Percentiles rank a stretch among this genome's conserved stretches.
Conservation (phyloP, 2,329 filamentous ascomycete genomes). For the Colletotrichum filicis region DNA sequence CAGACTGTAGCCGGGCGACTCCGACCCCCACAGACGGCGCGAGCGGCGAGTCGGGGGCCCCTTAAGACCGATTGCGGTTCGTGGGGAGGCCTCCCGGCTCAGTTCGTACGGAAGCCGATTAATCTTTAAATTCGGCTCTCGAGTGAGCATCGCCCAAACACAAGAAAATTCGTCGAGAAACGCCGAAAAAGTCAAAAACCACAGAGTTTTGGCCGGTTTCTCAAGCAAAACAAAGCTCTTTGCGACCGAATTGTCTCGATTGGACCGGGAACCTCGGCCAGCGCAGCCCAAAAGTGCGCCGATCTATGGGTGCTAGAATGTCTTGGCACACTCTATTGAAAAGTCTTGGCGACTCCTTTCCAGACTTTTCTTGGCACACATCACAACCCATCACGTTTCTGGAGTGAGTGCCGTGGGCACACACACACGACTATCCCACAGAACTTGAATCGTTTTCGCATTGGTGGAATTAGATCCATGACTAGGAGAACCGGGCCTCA, state of each 20-base stretch:
- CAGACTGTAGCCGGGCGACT: conserved; percentile 14
- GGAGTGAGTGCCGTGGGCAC: conserved; percentile 6
- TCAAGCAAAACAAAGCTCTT: not conserved
- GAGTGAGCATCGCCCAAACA: not conserved
- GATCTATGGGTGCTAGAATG: not conserved
- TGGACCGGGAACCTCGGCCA: conserved; percentile 1
- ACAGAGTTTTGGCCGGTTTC: not conserved
- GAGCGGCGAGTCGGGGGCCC: not conserved
- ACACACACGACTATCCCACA: not conserved
- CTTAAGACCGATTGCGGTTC: not conserved
- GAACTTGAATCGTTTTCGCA: not conserved
- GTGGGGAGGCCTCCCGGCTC: conserved; percentile 10
- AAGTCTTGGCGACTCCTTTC: conserved; percentile 31
- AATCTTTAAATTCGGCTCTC: conserved; percentile 14
- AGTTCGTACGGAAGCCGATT: conserved; percentile 6
- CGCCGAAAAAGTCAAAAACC: not conserved
- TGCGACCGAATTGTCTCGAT: not conserved
- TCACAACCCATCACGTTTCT: conserved; percentile 6
- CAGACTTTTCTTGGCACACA: conserved; percentile 5
- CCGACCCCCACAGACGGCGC: not conserved
- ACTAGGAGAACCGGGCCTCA: not conserved
- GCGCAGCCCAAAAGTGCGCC: conserved; percentile 1
- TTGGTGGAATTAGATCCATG: conserved; percentile 17
- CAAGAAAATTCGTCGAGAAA: not conserved
- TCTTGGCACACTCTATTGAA: conserved; percentile 9